Percentiles rank a stretch among this genome's conserved stretches.
phyloP scores from a whole-genome alignment of 2,329 filamentous ascomycete genomes.

The Colletotrichum sp. region DNA sequence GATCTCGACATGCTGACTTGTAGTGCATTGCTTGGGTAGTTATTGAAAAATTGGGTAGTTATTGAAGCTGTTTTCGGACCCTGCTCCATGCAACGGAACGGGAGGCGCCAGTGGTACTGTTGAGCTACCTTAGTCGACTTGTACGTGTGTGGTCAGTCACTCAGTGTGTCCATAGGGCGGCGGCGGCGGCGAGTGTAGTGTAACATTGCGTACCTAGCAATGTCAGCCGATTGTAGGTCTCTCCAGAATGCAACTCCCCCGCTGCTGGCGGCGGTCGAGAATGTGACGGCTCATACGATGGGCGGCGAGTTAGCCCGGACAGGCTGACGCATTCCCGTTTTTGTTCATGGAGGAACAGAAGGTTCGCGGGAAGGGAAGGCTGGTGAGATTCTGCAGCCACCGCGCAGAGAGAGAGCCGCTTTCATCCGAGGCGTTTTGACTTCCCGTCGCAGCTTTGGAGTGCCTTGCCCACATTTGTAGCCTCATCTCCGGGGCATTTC shows the following conservation, averaged over 20 bases:
- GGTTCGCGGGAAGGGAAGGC: background rate
- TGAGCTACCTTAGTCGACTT: background rate
- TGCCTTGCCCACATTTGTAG: background rate
- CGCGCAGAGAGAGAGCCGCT: background rate
- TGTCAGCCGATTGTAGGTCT: background rate
- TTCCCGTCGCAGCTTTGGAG: background rate
- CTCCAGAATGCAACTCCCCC: background rate
- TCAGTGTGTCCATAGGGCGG: no score
- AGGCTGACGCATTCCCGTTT: background rate
- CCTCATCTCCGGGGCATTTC: conserved; percentile 12
- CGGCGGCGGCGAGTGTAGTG: background rate
- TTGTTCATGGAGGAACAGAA: background rate
- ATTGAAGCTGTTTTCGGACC: background rate
- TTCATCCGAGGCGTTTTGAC: conserved; percentile 12
- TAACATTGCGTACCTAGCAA: background rate
- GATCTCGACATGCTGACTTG: background rate
- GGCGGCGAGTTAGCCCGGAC: background rate
- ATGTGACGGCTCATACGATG: background rate
- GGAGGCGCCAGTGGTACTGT: background rate
- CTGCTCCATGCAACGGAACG: background rate
- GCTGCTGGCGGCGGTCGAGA: background rate
- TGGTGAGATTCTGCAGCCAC: background rate
- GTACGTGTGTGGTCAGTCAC: background rate
- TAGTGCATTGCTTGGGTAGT: background rate
- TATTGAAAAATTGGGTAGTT: background rate